Evolutionary conservation across 768 basidiomycete genomes (phyloP), one percentile per base, ranked within the genome.

Genomic region (Clathrus columnatus): DNA sequence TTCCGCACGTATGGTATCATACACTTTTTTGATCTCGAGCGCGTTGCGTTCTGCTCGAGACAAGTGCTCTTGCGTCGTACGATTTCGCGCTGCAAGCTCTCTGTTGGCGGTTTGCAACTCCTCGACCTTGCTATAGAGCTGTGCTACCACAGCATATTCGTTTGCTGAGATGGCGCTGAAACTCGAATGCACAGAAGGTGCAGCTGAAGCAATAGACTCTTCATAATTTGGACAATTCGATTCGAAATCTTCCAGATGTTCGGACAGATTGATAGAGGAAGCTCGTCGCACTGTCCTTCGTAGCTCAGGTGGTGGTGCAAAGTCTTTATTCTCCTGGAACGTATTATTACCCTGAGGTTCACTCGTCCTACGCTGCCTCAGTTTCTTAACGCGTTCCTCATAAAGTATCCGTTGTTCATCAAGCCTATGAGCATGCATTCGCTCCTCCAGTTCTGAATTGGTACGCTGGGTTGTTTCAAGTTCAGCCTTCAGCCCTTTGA

Each of bases 41-140:
- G 83, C 83, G 61, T 90, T 86, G 56, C 78, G 75, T 60, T 87
- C 85, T 8, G 87, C 85, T 4, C 77, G 77, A n/a, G 77, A 76
- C 24, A 90, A 71, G 57, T 83, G 81, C 36, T 71, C 71, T 5
- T 75, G 68, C 0, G 87, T 88, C 61, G 79, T 76, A 1, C 66
- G 67, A 64, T 91, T 88, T 59, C 85, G 81, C 54, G 75, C 70
- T 20, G 80, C 71, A 42, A 91, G 88, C 54, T 79, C 77, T 6
- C 70, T 59, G 60, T 91, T 91, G 2, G 85, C 79, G 36, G 82
- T 76, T 62, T 91, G 87, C 1, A 91, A 74, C 64, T 91, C 88
- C 47, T 76, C 73, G 50, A 91, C 85, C 69, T 91, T 91, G 16
- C 70, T 64, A 43, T 90, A 69, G 6, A 91, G 77, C 64, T 87